Evolutionary conservation across 2,329 filamentous ascomycete genomes (phyloP).

Genomic region (Fusarium nodosum): DNA sequence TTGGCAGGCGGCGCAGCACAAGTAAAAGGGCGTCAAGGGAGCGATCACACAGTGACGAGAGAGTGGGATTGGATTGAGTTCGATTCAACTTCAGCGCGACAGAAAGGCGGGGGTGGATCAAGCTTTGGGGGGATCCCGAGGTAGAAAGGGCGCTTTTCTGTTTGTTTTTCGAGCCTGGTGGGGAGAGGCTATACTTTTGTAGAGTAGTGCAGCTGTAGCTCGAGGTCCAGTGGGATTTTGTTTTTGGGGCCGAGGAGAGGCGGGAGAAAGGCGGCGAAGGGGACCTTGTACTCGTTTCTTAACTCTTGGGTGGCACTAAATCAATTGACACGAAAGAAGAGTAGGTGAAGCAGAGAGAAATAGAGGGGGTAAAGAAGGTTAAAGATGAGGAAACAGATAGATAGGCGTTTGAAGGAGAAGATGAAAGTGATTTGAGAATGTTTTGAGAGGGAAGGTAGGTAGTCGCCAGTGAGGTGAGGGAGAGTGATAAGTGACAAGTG

Average conservation of each 20-base stretch:
- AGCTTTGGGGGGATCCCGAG: conserved; percentile 25
- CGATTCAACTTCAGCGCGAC: conserved; percentile 9
- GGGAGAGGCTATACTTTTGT: conserved; percentile 19
- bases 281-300: conserved; percentile 10
- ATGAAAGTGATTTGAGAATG: conserved; percentile 24
- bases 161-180: conserved; percentile 13
- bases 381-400: conserved; percentile 30
- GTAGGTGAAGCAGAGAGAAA: conserved; percentile 13
- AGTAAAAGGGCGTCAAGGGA: conserved; percentile 12
- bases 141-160: conserved; percentile 22
- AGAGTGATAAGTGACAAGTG: conserved; percentile 37
- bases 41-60: conserved; percentile 25
- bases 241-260: conserved; percentile 10
- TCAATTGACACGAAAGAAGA: neutral
- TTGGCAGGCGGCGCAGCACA: conserved; percentile 31
- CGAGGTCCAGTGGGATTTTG: conserved; percentile 13
- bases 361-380: conserved; percentile 1
- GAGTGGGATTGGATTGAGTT: conserved; percentile 19
- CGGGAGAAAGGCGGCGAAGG: conserved; percentile 7
- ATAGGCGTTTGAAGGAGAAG: conserved; percentile 27
- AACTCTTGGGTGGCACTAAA: conserved; percentile 9
- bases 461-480: conserved; percentile 9
- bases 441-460: conserved; percentile 18
- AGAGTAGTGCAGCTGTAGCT: conserved; percentile 23
- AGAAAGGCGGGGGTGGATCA: conserved; percentile 39